Conservation (phyloP, 176 grass and related monocot species). For the Cenchrus purpureus region DNA sequence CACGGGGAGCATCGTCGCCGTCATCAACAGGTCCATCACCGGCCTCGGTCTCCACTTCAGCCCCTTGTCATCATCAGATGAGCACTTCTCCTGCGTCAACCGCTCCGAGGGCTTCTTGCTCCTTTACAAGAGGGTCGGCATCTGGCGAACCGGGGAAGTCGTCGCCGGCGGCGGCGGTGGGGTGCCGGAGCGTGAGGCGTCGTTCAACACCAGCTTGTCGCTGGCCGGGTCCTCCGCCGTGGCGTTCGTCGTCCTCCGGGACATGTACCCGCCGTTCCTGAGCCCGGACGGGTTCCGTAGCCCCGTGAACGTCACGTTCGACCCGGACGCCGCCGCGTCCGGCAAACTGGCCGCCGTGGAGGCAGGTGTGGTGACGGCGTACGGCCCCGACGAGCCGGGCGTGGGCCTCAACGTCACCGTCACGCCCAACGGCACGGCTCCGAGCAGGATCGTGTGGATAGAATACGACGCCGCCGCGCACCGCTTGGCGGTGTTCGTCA, state of each 20-base stretch:
- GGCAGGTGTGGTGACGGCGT: conserved; percentile 19
- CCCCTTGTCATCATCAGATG: too few species aligned
- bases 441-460: conserved; percentile 12
- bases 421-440: background rate
- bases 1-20: too few species aligned
- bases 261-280: conserved; percentile 1
- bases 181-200: too few species aligned
- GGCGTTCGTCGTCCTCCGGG: conserved; percentile 35
- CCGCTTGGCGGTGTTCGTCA: conserved; percentile 24
- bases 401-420: conserved; percentile 50
- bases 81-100: too few species aligned
- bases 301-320: background rate
- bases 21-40: too few species aligned
- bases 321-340: background rate
- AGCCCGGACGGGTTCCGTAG: background rate
- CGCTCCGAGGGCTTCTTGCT: too few species aligned
- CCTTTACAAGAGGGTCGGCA: too few species aligned
- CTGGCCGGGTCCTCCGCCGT: background rate
- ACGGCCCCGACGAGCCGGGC: background rate
- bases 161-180: too few species aligned
- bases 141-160: too few species aligned
- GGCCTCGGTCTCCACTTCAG: too few species aligned
- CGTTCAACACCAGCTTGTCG: too few species aligned
- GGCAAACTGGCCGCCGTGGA: background rate
- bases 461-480: conserved; percentile 23